Percentiles rank a stretch among this genome's conserved stretches.
phyloP scores from a whole-genome alignment of 1,139 yeast genomes.

The Spathaspora sp. region DNA sequence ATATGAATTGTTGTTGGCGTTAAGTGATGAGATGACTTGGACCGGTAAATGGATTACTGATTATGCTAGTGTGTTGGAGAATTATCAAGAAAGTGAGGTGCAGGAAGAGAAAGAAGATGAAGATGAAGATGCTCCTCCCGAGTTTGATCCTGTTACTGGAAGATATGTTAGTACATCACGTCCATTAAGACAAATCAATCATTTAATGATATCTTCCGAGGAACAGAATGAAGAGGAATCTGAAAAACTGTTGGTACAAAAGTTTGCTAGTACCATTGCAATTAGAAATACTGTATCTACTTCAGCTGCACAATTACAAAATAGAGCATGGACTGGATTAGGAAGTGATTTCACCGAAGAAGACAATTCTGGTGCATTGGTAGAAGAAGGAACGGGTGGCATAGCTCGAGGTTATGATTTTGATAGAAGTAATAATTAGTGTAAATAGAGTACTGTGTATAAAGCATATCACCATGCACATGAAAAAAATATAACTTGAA shows the following conservation, averaged over 20 bases:
- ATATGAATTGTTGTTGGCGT: constrained; percentile 80
- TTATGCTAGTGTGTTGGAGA: constrained; percentile 53
- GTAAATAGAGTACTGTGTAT: background rate
- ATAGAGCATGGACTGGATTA: constrained; percentile 82
- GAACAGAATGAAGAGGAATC: constrained; percentile 21
- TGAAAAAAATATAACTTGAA: background rate
- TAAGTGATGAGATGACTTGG: constrained; percentile 77
- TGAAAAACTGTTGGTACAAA: constrained; percentile 49
- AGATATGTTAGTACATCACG: constrained; percentile 62
- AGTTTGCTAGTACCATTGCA: constrained; percentile 59
- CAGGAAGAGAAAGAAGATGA: constrained; percentile 19
- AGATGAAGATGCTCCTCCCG: constrained; percentile 70
- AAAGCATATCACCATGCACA: background rate
- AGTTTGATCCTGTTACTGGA: constrained; percentile 89
- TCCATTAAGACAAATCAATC: constrained; percentile 71
- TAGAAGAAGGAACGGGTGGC: constrained; percentile 83
- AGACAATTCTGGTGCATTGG: constrained; percentile 61
- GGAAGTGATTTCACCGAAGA: constrained; percentile 75
- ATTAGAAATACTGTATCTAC: constrained; percentile 84
- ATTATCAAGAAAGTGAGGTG: constrained; percentile 24
- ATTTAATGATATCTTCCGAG: constrained; percentile 53
- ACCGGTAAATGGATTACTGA: constrained; percentile 92
- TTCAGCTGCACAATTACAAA: constrained; percentile 75
- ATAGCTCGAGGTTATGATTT: constrained; percentile 80
- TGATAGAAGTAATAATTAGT: constrained; percentile 16